Conservation (phyloP, 495 filamentous ascomycete genomes). For the Hypoxylon fuscum region DNA sequence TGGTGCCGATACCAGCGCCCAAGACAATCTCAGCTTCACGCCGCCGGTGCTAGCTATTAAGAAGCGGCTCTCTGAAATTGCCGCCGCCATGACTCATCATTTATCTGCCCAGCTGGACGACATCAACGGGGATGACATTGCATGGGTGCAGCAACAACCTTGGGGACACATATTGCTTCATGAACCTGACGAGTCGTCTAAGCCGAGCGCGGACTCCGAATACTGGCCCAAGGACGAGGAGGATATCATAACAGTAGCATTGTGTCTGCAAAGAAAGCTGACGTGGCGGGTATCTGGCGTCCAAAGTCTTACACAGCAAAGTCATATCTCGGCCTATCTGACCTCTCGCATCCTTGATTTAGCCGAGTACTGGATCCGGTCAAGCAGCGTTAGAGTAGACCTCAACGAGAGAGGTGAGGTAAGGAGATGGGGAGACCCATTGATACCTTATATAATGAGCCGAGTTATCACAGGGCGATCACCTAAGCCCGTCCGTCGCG, state of each 20-base stretch:
- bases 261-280: conserved; percentile 25
- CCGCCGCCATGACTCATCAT: conserved; percentile 7
- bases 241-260: conserved; percentile 18
- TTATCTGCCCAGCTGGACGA: not conserved
- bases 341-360: conserved; percentile 28
- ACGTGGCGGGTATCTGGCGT: not conserved
- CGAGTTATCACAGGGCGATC: conserved; percentile 14
- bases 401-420: conserved; percentile 25
- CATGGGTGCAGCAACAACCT: conserved; percentile 26
- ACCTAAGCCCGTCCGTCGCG: conserved; percentile 22
- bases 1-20: conserved; percentile 17
- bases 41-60: conserved; percentile 17
- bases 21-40: not conserved
- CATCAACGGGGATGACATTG: conserved; percentile 13
- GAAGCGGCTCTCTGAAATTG: conserved; percentile 12
- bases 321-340: not conserved
- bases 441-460: conserved; percentile 28
- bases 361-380: conserved; percentile 35
- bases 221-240: conserved; percentile 25
- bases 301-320: not conserved
- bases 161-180: conserved; percentile 19
- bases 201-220: not conserved
- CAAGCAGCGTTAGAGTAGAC: conserved; percentile 28
- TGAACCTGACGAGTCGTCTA: not conserved
- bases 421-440: conserved; percentile 29